These are phyloP conservation scores for Phytophthora europaea DNA, from an alignment of 352 stramenopile species.

Conservation along the genomic window DNA sequence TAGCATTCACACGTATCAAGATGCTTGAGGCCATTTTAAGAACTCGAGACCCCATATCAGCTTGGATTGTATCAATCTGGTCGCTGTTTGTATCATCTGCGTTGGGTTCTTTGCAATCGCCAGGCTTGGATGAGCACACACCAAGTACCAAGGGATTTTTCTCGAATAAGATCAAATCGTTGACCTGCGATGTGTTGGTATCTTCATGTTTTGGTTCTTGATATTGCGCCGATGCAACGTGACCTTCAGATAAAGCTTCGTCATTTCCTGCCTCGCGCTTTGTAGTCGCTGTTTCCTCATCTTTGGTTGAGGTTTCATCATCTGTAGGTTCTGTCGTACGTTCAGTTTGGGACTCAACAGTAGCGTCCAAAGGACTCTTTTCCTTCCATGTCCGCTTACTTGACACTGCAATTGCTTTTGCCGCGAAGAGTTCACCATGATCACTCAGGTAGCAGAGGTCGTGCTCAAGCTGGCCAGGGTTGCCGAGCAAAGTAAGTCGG, in stretches of 20 bases:
- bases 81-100: slow-evolving; percentile 5
- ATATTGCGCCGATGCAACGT: neutral
- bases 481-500: slow-evolving; percentile 61
- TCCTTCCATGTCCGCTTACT: slow-evolving; percentile 28
- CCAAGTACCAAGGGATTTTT: slow-evolving; percentile 39
- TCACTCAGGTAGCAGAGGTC: slow-evolving; percentile 14
- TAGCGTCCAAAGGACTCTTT: slow-evolving; percentile 18
- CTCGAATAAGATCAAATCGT: slow-evolving; percentile 32
- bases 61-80: neutral
- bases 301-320: neutral
- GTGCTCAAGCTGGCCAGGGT: slow-evolving; percentile 22
- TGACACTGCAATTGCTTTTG: slow-evolving; percentile 14
- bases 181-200: neutral
- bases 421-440: slow-evolving; percentile 39
- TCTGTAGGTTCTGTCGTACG: neutral
- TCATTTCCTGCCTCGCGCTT: neutral
- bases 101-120: neutral
- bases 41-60: slow-evolving; percentile 27
- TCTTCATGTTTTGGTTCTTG: neutral
- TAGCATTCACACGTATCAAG: slow-evolving; percentile 52
- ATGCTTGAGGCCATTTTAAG: slow-evolving; percentile 51
- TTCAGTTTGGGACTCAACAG: slow-evolving; percentile 13
- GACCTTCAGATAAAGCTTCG: neutral
- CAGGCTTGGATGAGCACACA: neutral
- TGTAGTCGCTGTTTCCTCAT: neutral